Evolutionary conservation across 73 alveolate species (phyloP), one percentile per base, ranked within the genome.

Genomic region (Paramecium bursaria): DNA sequence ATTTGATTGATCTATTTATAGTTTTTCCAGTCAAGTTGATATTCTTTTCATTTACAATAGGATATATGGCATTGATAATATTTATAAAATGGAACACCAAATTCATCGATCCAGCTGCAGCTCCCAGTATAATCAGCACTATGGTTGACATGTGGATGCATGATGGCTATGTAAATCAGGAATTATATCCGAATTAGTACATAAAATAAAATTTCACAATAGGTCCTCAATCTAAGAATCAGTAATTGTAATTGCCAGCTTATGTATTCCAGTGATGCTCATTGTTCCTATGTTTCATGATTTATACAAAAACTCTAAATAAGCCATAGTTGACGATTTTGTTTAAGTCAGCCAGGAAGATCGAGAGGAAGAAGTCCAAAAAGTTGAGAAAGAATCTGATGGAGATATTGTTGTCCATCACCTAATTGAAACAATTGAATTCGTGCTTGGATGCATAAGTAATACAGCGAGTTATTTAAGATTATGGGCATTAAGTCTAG

Each of bases 401-500:
- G 87, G 95, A 13, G 99, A 96, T 76, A 87, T 95, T 46, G 88
- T 93, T 48, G 94, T 96, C 14, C 98, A 95, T 74, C 92, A 95
- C 88, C 75, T 96, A 14, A 96, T 96, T 10, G 99, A 96, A 88
- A 96, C 99, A 17, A 94, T 96, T 74, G 99, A 96, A 89, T 96
- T 94, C 51, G 98, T 92, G 14, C 86, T 96, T 15, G 99, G 99
- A 31, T 94, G 99, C 27, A 92, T 97, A 44, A 92, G 98, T 60
- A 97, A 97, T 75, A 97, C 99, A 30, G 99, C 99, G 11, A 92
- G 98, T 14, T 96, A 96, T 88, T 89, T 97, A 52, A 95, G 99
- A 89, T 92, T 97, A 14, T 97, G 99, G 99, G 99, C 99, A 17
- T 92, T 97, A 39, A 90, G 98, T 9, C 95, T 97, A 17, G 99